phyloP scores from a whole-genome alignment of 371 early-diverging fungal genomes.

The Mortierella sp. region DNA sequence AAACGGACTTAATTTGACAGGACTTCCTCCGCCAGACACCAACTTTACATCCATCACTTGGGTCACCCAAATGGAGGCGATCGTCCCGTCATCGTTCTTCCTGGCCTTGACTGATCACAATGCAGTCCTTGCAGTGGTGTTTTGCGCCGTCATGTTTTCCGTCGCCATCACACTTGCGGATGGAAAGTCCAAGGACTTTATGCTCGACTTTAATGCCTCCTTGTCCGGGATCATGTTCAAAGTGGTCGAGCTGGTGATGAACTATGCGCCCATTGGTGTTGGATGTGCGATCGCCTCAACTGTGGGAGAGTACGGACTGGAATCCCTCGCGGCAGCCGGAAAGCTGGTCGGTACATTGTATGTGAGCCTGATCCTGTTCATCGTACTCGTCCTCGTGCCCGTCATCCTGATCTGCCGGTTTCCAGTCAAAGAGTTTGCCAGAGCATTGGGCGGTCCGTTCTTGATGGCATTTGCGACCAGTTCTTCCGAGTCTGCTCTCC shows the following conservation, averaged over 20 bases:
- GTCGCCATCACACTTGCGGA: constrained; percentile 69
- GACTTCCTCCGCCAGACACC: constrained; percentile 46
- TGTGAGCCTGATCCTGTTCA: constrained; percentile 67
- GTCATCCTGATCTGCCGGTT: constrained; percentile 68
- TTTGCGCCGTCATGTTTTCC: constrained; percentile 77
- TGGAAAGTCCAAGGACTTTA: constrained; percentile 60
- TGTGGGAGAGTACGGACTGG: constrained; percentile 74
- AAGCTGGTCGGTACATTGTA: constrained; percentile 79
- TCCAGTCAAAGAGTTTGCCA: constrained; percentile 66
- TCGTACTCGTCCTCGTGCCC: constrained; percentile 69
- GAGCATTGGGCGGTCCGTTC: constrained; percentile 70
- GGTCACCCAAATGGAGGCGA: constrained; percentile 59
- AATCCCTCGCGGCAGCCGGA: constrained; percentile 71
- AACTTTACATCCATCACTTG: constrained; percentile 61
- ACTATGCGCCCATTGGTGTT: constrained; percentile 83
- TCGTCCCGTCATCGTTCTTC: constrained; percentile 69
- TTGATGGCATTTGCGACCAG: constrained; percentile 87
- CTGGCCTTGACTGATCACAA: constrained; percentile 60
- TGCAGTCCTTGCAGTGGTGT: constrained; percentile 72
- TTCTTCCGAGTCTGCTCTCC: constrained; percentile 84
- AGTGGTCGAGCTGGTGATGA: constrained; percentile 74
- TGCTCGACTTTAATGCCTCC: constrained; percentile 68
- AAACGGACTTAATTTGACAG: constrained; percentile 47
- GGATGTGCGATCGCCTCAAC: constrained; percentile 74
- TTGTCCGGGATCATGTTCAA: constrained; percentile 78